Percentiles rank a stretch among this genome's conserved stretches.
Conservation (phyloP, 2,329 filamentous ascomycete species). For the Chrysoporthe deuterocubensis region DNA sequence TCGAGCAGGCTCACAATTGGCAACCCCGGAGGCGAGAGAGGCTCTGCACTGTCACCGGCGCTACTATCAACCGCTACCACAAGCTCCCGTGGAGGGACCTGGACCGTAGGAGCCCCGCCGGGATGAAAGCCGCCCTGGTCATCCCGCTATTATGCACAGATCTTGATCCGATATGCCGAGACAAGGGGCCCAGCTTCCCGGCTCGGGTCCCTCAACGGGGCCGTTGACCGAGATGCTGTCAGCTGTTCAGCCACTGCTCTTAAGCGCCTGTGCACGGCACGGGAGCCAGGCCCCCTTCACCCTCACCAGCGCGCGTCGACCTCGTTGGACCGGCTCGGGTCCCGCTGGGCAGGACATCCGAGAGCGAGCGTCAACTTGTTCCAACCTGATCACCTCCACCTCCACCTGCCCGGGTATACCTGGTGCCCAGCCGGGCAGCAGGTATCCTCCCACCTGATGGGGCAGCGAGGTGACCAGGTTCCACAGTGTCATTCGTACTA, state of each 20-base stretch:
- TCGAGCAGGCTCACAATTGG: neutral
- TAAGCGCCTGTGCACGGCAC: constrained; percentile 1
- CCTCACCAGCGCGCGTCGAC: neutral
- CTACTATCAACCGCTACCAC: neutral
- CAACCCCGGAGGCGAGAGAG: neutral
- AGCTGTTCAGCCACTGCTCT: constrained; percentile 17
- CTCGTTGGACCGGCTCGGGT: neutral
- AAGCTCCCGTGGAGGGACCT: neutral
- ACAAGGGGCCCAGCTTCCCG: neutral
- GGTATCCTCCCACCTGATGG: neutral
- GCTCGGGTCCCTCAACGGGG: neutral
- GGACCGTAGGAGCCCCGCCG: neutral
- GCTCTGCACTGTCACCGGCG: neutral
- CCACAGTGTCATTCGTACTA: neutral
- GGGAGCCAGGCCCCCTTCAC: neutral
- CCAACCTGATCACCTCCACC: neutral
- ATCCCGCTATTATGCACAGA: neutral
- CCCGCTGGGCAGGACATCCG: neutral
- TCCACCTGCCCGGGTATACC: neutral
- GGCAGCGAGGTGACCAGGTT: neutral
- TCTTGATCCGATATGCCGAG: constrained; percentile 1
- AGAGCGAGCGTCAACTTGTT: neutral
- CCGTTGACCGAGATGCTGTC: neutral
- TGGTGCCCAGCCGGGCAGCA: neutral
- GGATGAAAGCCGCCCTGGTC: neutral